phyloP scores from a whole-genome alignment of 2,329 filamentous ascomycete genomes.

The Fusarium austroafricanum region DNA sequence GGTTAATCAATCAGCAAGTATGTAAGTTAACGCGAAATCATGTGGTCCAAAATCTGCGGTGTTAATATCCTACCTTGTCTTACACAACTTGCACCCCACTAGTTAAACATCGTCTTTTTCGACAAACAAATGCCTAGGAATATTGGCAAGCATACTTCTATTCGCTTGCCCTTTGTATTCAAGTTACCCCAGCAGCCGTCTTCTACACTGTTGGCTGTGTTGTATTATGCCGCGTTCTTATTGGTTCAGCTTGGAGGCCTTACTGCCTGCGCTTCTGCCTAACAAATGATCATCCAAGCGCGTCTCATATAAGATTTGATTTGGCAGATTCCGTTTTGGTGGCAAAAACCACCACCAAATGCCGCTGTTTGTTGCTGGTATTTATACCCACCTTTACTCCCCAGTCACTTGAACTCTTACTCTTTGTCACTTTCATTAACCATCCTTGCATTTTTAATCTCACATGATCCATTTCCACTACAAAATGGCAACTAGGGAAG shows the following conservation, averaged over 20 bases:
- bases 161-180: background rate
- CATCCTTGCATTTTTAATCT: background rate
- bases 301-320: too few species aligned
- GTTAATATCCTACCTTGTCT: too few species aligned
- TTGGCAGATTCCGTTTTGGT: background rate
- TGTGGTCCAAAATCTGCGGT: too few species aligned
- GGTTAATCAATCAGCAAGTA: too few species aligned
- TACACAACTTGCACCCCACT: too few species aligned
- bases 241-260: slow-evolving; percentile 3
- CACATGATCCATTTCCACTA: background rate
- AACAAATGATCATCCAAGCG: background rate
- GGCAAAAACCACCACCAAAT: background rate
- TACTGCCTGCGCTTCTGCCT: slow-evolving; percentile 22
- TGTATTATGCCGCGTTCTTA: background rate
- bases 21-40: too few species aligned
- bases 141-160: background rate
- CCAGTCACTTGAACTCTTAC: background rate
- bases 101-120: too few species aligned
- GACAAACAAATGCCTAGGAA: too few species aligned
- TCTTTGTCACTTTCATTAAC: background rate
- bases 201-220: background rate
- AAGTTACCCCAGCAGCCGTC: background rate
- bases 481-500: slow-evolving; percentile 2
- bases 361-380: background rate
- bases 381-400: background rate